Percentiles rank a stretch among this genome's conserved stretches.
Conservation (phyloP, 371 early-diverging fungal species). For the Circinella minor region DNA sequence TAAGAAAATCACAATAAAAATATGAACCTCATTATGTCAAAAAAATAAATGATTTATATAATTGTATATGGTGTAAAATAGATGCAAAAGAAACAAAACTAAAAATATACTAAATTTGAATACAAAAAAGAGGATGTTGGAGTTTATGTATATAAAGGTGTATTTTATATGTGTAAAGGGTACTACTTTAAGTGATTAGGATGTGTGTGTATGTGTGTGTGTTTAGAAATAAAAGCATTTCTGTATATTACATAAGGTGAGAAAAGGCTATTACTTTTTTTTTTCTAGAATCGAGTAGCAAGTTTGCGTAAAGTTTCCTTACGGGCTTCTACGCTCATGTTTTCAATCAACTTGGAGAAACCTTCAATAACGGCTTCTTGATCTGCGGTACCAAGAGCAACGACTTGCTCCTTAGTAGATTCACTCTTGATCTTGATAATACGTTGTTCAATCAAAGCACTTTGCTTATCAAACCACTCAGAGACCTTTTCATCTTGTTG, state of each 20-base stretch:
- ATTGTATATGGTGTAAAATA: neutral
- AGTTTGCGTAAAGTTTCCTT: conserved; percentile 50
- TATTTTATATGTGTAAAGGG: neutral
- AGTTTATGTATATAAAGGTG: neutral
- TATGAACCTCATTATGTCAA: too few species aligned
- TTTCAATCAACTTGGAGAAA: conserved; percentile 48
- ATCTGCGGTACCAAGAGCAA: conserved; percentile 40
- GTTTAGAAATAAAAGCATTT: too few species aligned
- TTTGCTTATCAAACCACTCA: conserved; percentile 69
- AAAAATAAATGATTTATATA: conserved; percentile 4
- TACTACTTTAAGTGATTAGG: too few species aligned
- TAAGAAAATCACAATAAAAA: too few species aligned
- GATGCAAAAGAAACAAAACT: neutral
- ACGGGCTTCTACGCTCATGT: conserved; percentile 40
- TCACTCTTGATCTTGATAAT: conserved; percentile 48
- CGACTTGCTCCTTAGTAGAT: conserved; percentile 40
- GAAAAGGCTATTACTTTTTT: neutral
- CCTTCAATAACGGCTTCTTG: conserved; percentile 59
- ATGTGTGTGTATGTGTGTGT: too few species aligned
- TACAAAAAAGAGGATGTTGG: neutral
- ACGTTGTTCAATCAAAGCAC: conserved; percentile 50
- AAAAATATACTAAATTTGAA: too few species aligned
- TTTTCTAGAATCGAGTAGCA: conserved; percentile 37
- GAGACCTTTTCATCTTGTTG: conserved; percentile 56
- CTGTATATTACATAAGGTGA: neutral